Evolutionary conservation across 1,284 basidiomycete species (phyloP).

Genomic region (Trametes sp.): DNA sequence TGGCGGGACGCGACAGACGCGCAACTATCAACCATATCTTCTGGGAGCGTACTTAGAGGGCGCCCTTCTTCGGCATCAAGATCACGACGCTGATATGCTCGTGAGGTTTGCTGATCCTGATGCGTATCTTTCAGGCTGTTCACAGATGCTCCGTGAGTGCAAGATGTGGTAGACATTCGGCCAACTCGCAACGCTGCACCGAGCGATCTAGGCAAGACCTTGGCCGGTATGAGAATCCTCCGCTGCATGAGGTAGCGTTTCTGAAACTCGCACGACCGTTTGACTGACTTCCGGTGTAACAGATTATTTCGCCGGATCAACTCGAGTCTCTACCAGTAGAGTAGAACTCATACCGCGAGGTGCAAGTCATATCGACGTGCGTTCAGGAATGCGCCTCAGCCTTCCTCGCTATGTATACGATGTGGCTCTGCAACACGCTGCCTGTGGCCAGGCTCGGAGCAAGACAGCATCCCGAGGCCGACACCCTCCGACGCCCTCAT

Average conservation of each 20-base stretch:
- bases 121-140: too few relatives aligned
- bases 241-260: background rate
- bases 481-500: background rate
- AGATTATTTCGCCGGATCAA: too few relatives aligned
- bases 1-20: background rate
- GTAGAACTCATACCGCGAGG: background rate
- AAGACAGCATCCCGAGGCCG: background rate
- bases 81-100: conserved; percentile 5
- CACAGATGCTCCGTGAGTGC: background rate
- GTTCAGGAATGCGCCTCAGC: background rate
- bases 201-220: too few relatives aligned
- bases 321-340: too few relatives aligned
- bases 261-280: background rate
- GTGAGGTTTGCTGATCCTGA: background rate
- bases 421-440: background rate
- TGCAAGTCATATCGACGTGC: background rate
- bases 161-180: too few relatives aligned
- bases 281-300: background rate
- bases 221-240: background rate
- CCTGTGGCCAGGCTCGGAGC: background rate
- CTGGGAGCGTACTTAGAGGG: background rate
- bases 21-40: too few relatives aligned
- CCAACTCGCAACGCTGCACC: too few relatives aligned
- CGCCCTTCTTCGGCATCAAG: background rate
- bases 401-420: background rate